phyloP scores from a whole-genome alignment of 768 basidiomycete genomes.

The Leccinum aurantiacum region DNA sequence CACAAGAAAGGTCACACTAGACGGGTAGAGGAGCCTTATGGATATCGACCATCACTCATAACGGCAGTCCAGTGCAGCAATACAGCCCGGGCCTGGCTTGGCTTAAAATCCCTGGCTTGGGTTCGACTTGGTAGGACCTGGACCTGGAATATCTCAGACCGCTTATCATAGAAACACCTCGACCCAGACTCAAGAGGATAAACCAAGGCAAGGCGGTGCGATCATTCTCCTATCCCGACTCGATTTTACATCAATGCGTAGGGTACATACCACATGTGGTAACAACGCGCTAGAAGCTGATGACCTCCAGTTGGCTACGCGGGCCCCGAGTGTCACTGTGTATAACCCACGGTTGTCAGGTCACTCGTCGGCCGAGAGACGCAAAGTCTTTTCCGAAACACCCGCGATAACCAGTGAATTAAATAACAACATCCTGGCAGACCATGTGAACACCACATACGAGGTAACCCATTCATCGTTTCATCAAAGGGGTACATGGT shows the following conservation, averaged over 20 bases:
- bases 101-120: neutral
- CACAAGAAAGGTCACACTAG: neutral
- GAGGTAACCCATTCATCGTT: neutral
- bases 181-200: neutral
- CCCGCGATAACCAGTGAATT: neutral
- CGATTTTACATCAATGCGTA: neutral
- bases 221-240: neutral
- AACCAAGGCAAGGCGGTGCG: neutral
- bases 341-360: neutral
- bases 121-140: neutral
- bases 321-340: neutral
- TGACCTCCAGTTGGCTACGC: neutral
- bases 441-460: neutral
- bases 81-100: neutral
- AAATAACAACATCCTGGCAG: neutral
- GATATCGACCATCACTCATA: neutral
- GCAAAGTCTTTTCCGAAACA: constrained; percentile 1
- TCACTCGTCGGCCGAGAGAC: constrained; percentile 13
- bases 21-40: neutral
- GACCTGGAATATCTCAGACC: neutral
- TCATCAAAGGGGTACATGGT: neutral
- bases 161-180: neutral
- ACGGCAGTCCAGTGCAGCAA: neutral
- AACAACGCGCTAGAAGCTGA: neutral
- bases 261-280: neutral